Percentiles rank a stretch among this genome's conserved stretches.
Evolutionary conservation across 345 rosid species (phyloP).

Genomic region (Salix arbutifolia): DNA sequence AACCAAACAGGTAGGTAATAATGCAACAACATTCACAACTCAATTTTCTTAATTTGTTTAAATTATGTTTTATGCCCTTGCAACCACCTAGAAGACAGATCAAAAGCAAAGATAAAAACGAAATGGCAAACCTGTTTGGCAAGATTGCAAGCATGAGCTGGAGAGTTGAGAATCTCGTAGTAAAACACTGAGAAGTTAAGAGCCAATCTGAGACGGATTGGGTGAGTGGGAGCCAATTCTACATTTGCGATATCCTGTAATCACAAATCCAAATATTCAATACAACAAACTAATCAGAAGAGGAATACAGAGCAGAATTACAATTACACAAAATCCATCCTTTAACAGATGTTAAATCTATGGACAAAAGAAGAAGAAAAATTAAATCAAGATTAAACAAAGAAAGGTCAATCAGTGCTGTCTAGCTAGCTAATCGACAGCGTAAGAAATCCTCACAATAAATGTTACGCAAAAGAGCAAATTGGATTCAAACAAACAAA

Average conservation of each 20-base stretch:
- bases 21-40: neutral
- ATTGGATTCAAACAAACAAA: neutral
- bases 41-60: neutral
- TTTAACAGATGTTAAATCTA: neutral
- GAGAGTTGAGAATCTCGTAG: slow-evolving; percentile 88
- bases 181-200: slow-evolving; percentile 88
- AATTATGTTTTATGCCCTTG: neutral
- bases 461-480: neutral
- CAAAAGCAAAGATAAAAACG: neutral
- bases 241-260: slow-evolving; percentile 79
- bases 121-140: slow-evolving; percentile 63
- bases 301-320: neutral
- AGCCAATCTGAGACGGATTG: slow-evolving; percentile 84
- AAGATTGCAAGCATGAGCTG: slow-evolving; percentile 88
- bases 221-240: slow-evolving; percentile 85
- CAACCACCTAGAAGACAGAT: neutral
- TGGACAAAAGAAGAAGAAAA: neutral
- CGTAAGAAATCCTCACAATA: neutral
- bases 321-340: neutral
- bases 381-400: neutral
- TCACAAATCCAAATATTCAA: neutral
- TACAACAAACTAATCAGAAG: neutral
- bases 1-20: neutral
- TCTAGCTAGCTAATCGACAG: neutral
- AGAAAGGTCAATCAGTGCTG: neutral